Base-by-base conservation (phyloP, 495 filamentous ascomycete species). In the Xylaria flabelliformis region DNA sequence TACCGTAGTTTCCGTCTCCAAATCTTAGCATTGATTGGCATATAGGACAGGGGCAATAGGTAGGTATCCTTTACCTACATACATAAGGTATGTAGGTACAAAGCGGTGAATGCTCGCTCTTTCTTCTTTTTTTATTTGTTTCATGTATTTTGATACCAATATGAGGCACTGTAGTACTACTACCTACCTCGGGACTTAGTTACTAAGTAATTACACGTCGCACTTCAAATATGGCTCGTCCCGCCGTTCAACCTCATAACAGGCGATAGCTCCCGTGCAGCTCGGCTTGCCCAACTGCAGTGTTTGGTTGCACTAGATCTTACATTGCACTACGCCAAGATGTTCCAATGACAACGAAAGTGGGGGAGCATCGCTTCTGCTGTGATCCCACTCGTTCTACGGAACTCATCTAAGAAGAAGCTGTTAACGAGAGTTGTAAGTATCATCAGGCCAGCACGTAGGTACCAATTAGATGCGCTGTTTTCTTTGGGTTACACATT, bases 361-460 rank as follows among this genome's bases (percentile, higher is more conserved):
- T 17, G 68, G 58, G 67, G 68, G 46, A 39, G 17, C 9, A 24
- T 59, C n/a, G 39, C 53, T 44, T 56, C 56, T 29, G 42, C 19
- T 51, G 59, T 70, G 58, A 70, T 55, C 46, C 67, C 36, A n/a
- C 15, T 68, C 19, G 66, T 68, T 59, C 7, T 42, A 61, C 55
- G 19, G 21, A 39, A 24, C 64, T 29, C 26, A 34, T 48, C 62
- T 5, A 6, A n/a, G n/a, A n/a, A n/a, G 41, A 48, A 34, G 62
- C 15, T 32, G 15, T 32, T 29, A 15, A 21, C 64, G 29, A 41
- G 46, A 41, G 1, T 29, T 67, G 65, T 42, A 21, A 21, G 26
- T 34, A 58, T 19, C 19, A 10, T 61, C 15, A 12, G 56, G 6
- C 26, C 9, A 61, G 8, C 56, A 61, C 29, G 32, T 19, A 39